Percentiles rank a stretch among this genome's conserved stretches.
phyloP scores from a whole-genome alignment of 148 eudicot species.

The Rhododendron williamsianum region DNA sequence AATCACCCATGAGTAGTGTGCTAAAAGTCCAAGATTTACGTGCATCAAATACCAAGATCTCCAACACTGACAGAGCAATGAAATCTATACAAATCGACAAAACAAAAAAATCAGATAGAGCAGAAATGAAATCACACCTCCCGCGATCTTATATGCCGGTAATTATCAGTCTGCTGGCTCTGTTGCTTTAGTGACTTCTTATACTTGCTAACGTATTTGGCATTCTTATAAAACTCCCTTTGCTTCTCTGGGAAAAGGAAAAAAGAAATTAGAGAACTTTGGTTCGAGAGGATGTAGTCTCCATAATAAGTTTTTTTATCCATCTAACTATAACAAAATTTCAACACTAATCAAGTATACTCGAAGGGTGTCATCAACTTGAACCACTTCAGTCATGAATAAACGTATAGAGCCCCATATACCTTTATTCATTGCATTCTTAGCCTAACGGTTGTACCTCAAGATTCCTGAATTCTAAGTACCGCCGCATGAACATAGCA shows the following conservation, averaged over 20 bases:
- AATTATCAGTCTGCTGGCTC: constrained; percentile 27
- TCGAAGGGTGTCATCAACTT: background rate
- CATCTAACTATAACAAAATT: background rate
- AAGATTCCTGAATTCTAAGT: background rate
- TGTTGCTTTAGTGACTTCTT: constrained; percentile 58
- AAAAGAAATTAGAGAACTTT: background rate
- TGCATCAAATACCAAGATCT: background rate
- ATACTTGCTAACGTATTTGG: constrained; percentile 71
- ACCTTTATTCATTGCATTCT: background rate
- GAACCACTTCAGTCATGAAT: background rate
- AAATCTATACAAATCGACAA: background rate
- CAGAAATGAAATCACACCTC: constrained; percentile 36
- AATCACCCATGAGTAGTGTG: background rate
- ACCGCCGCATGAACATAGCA: background rate
- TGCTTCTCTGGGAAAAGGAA: constrained; percentile 51
- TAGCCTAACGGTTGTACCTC: background rate
- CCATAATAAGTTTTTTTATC: background rate
- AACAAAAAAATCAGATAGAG: background rate
- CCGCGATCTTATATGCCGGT: constrained; percentile 14
- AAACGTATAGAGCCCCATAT: background rate
- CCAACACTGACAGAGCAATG: background rate
- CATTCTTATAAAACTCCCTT: constrained; percentile 85
- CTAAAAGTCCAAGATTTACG: background rate
- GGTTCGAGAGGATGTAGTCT: background rate
- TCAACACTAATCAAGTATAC: background rate